Conservation (phyloP, 2,329 filamentous ascomycete genomes). For the Cercospora zeina region DNA sequence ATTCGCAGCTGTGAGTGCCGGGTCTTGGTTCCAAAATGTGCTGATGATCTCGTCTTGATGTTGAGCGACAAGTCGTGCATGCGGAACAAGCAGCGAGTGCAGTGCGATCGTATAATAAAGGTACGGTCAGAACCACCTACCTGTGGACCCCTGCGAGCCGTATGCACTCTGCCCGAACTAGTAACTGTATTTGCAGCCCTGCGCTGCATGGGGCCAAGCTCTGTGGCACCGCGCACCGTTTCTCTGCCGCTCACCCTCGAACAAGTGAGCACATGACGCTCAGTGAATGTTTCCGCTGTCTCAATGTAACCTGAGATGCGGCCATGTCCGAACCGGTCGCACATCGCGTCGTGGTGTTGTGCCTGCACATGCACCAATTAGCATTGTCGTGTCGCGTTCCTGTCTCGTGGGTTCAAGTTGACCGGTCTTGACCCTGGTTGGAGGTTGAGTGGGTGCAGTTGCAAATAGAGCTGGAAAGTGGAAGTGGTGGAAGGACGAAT, state of each 20-base stretch:
- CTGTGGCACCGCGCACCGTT: neutral
- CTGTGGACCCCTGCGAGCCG: slow-evolving; percentile 2
- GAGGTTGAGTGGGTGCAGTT: neutral
- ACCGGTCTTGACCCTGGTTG: neutral
- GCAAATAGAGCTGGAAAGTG: neutral
- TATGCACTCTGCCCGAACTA: slow-evolving; percentile 4
- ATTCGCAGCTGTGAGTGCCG: neutral
- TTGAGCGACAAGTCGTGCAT: neutral
- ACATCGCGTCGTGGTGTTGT: neutral
- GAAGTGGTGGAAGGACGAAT: neutral
- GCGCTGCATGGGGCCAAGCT: neutral
- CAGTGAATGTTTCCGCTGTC: neutral
- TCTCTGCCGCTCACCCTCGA: neutral
- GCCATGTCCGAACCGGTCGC: neutral
- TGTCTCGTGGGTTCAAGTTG: neutral
- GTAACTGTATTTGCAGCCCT: neutral
- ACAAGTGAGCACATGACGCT: neutral
- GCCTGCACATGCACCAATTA: neutral
- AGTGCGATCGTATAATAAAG: slow-evolving; percentile 1
- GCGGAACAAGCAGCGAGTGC: neutral
- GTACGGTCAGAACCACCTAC: neutral
- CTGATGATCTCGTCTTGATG: neutral
- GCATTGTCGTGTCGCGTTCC: neutral
- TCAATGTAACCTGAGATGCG: neutral
- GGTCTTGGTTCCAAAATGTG: slow-evolving; percentile 2